Evolutionary conservation across 176 grass and related monocot species (phyloP).

Genomic region (barley (Hordeum vulgare)): MorexV3_pseudomolecules_assembly NC_058518.1:478178757-478179256

Average conservation of each 20-base stretch:
- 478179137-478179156: background rate
- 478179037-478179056: constrained; percentile 85
- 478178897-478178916: constrained; percentile 91
- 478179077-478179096: constrained; percentile 78
- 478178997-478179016: background rate
- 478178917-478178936: constrained; percentile 47
- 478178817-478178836: constrained; percentile 96
- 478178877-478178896: constrained; percentile 95
- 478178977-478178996: background rate
- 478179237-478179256: constrained; percentile 87
- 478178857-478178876: constrained; percentile 96
- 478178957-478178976: background rate
- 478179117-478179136: background rate
- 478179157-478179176: background rate
- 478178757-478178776: constrained; percentile 49
- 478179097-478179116: constrained; percentile 51
- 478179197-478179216: constrained; percentile 78
- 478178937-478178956: constrained; percentile 1
- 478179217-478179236: constrained; percentile 85
- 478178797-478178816: constrained; percentile 77
- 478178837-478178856: constrained; percentile 88
- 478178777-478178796: constrained; percentile 97
- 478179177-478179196: constrained; percentile 94
- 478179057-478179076: constrained; percentile 81
- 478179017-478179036: constrained; percentile 79